Conservation (phyloP, 2,329 filamentous ascomycete species). For the Aspergillus persii region DNA sequence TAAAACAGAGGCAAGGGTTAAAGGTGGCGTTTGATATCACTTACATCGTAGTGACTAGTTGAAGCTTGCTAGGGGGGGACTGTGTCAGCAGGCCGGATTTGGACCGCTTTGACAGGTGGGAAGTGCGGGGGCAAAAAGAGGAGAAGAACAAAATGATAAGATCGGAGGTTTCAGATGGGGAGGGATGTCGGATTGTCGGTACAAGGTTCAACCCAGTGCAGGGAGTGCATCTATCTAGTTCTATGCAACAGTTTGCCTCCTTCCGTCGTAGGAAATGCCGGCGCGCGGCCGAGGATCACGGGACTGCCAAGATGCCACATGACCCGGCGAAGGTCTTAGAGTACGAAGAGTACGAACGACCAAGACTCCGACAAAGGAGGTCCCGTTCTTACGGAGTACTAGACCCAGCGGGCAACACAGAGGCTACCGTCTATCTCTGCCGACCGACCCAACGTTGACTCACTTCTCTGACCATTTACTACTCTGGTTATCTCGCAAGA, state of each 20-base stretch:
- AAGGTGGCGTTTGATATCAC: neutral
- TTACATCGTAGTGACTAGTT: neutral
- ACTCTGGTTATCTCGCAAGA: neutral
- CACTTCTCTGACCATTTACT: neutral
- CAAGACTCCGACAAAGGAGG: neutral
- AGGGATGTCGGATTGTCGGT: neutral
- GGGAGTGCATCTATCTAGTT: too few relatives aligned
- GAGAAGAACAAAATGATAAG: slow-evolving; percentile 1
- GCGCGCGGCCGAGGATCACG: neutral
- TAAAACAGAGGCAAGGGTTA: neutral
- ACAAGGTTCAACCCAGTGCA: neutral
- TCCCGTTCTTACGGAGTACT: too few relatives aligned
- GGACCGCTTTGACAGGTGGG: slow-evolving; percentile 1
- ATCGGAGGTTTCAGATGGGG: slow-evolving; percentile 1
- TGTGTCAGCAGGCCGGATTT: neutral
- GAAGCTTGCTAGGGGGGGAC: slow-evolving; percentile 5
- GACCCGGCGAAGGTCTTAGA: neutral
- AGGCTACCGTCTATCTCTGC: neutral
- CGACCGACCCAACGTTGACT: neutral
- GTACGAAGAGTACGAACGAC: neutral
- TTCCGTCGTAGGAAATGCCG: neutral
- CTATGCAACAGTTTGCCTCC: neutral
- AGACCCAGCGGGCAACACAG: neutral
- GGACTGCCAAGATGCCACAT: slow-evolving; percentile 1
- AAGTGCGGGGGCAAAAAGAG: neutral